Conservation (phyloP, 768 basidiomycete species). For the Pleurotus salmoneostramineus region DNA sequence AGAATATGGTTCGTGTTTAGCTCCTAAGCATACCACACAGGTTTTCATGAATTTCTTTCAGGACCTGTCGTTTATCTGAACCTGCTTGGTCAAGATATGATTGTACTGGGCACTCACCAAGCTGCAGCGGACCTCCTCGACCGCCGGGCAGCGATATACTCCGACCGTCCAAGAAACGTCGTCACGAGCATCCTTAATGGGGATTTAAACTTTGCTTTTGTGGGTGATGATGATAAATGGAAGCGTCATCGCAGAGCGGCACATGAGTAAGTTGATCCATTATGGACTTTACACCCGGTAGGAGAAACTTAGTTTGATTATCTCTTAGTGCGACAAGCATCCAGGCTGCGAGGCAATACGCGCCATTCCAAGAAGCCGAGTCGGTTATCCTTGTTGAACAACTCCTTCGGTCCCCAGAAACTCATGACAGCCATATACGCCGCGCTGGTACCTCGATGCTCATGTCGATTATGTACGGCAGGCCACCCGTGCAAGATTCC, state of each 20-base stretch:
- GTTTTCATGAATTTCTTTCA: background rate
- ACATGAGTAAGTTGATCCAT: slow-evolving; percentile 3
- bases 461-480: background rate
- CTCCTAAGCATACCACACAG: background rate
- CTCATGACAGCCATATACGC: background rate
- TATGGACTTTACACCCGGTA: background rate
- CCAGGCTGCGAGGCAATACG: background rate
- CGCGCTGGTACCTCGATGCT: background rate
- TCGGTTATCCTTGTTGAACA: background rate
- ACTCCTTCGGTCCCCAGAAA: background rate
- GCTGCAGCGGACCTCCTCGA: slow-evolving; percentile 33
- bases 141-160: slow-evolving; percentile 23
- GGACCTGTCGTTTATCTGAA: slow-evolving; percentile 20
- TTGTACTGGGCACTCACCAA: slow-evolving; percentile 22
- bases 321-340: background rate
- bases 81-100: slow-evolving; percentile 28
- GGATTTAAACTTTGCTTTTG: slow-evolving; percentile 5
- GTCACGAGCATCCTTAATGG: slow-evolving; percentile 16
- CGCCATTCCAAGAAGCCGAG: background rate
- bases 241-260: background rate
- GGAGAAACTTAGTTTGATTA: background rate
- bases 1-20: slow-evolving; percentile 31
- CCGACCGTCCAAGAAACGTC: slow-evolving; percentile 19
- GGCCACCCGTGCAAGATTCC: background rate
- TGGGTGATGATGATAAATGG: slow-evolving; percentile 1